Evolutionary conservation across 2,329 filamentous ascomycete species (phyloP), one percentile per base, ranked within the genome.

Genomic region (Graphilbum fragrans): DNA sequence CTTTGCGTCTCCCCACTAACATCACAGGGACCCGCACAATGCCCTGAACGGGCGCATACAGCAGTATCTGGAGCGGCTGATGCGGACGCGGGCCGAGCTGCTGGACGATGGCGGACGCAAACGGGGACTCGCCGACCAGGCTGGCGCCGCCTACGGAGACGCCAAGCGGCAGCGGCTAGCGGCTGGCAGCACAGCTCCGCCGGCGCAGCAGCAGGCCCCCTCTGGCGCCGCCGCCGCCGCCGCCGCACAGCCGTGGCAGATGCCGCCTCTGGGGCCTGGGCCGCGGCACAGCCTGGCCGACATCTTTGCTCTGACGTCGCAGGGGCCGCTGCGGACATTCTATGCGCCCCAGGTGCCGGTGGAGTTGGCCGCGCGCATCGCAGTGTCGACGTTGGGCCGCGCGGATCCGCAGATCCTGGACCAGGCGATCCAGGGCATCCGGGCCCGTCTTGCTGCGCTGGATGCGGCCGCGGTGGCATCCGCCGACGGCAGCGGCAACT

Each of bases 51-150:
- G 72, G 1, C 81, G 85, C 46, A 92, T 98, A 58, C 85, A 94
- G 52, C 83, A 92, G 55, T 81, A 94, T 54, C 67, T 94, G 17
- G 86, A 94, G 52, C 77, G 86, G 38, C 73, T 93, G 47, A 79
- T 85, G 64, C 82, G 86, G 48, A 80, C 77, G 41, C 78, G 86
- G 41, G 68, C 77, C 10, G 86, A 94, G 49, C 71, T 86, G 11
- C 79, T 92, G 41, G 86, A 94, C 42, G 86, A 93, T 40, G 68
- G 73, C 39, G 77, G 67, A 39, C 79, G 83, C 29, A 98, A 98
- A 60, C 77, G 92, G 45, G 74, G 77, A 5, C 69, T 80, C 32
- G 77, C 80, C 5, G 70, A 66, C 34, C 82, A 88, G 52, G 80
- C 82, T 20, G 77, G 72, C 22, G 78, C 74, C 16, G 80, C 86